phyloP scores from a whole-genome alignment of 1,139 yeast species.

The Taphrina deformans region DNA sequence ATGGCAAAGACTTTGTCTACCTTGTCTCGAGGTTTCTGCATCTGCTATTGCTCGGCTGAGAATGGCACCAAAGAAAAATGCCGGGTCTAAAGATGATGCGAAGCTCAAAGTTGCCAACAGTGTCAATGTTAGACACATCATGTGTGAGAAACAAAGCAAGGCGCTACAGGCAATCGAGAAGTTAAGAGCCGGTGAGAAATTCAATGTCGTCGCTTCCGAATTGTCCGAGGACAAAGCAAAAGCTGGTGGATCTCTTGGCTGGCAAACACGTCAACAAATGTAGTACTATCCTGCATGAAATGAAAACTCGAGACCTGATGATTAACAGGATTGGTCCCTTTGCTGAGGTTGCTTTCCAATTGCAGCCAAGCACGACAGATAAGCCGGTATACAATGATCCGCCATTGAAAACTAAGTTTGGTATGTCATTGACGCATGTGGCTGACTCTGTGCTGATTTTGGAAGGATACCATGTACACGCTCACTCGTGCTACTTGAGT shows the following conservation, averaged over 20 bases:
- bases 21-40: no score
- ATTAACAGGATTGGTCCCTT: constrained; percentile 35
- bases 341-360: constrained; percentile 40
- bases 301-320: neutral
- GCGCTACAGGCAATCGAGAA: constrained; percentile 39
- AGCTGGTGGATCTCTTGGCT: constrained; percentile 38
- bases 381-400: constrained; percentile 39
- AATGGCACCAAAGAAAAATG: constrained; percentile 8
- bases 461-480: constrained; percentile 1
- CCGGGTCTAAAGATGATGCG: constrained; percentile 1
- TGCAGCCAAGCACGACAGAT: constrained; percentile 39
- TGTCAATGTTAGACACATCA: constrained; percentile 37
- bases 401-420: constrained; percentile 39
- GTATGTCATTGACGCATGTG: constrained; percentile 25
- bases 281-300: neutral
- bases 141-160: constrained; percentile 40
- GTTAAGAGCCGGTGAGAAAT: constrained; percentile 37
- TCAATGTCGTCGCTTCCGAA: constrained; percentile 39
- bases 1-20: no score
- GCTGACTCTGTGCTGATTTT: neutral
- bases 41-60: no score
- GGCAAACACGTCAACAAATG: constrained; percentile 39
- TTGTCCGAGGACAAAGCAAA: constrained; percentile 40
- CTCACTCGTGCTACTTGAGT: neutral
- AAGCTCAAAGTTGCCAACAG: constrained; percentile 17